Evolutionary conservation across 148 eudicot species (phyloP), one percentile per base, ranked within the genome.

Genomic region (Rheum nobile): DNA sequence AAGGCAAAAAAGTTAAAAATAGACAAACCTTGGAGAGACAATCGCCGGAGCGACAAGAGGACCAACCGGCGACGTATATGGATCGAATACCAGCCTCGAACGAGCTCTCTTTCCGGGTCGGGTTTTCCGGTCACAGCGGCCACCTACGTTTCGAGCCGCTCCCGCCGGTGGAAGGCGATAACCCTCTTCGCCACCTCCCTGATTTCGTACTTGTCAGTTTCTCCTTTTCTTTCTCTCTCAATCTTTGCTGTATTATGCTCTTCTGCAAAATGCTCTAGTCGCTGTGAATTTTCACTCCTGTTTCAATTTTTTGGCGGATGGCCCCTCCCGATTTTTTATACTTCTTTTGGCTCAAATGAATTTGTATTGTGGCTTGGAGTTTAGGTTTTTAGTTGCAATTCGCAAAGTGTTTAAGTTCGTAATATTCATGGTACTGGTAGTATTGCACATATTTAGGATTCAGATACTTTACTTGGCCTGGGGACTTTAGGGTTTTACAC

Each of bases 121-220:
- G 93, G 69, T 85, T 93, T 71, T 76, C 93, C 71, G 98, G 98
- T 16, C 90, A 93, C 82, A 79, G 86, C 31, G 98, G 89, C 24
- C 98, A 93, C 76, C 87, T 93, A 63, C 76, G 82, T 21, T 34
- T 93, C 82, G 90, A 93, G 70, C 98, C 96, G 70, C 91, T 93
- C 61, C 93, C 96, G 38, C 90, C 98, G 2, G 96, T 87, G 39
- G 83, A 88, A 76, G 80, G 87, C 80, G 78, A 79, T 63, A 38
- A 47, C 71, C 83, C 87, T 48, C 85, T 90, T 43, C 77, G 78
- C 74, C 69, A 82, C 21, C 89, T 93, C 6, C 98, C 98, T 4
- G 96, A 90, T 31, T 88, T 93, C 74, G 79, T 88, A 34, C 83
- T 83, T 68, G 98, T 93, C 17, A 77, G 89, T 71, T 31, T 11